Base-by-base conservation (phyloP, 2,329 filamentous ascomycete genomes). In the Trichoderma sp. region DNA sequence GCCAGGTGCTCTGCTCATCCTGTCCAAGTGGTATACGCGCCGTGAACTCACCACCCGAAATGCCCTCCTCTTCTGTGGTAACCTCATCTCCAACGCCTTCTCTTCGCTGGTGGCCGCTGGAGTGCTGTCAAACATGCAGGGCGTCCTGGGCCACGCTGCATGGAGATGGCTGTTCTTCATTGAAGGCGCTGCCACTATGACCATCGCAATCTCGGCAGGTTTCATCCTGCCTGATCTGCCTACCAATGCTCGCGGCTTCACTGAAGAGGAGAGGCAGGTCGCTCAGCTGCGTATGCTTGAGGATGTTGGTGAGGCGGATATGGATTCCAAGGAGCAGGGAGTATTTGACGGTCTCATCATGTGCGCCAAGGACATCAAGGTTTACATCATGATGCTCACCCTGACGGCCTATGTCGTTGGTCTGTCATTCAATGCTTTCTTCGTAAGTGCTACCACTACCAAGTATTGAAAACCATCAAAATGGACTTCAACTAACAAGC, bases 11-110 rank as follows among this genome's bases (percentile, higher is more conserved):
- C 83, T 91, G 12, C 83, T 91, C 57, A 88, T 91, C 59, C 83
- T 92, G 23, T 89, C 88, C 0, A 89, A 90, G 75, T 92, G 89
- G 86, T 92, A 92, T 79, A 91, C 89, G 1, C 84, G 88, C 62
- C 85, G 86, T 64, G 87, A 89, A 79, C 76, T 90, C 73, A 84
- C 85, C 15, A 80, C 81, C 68, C 81, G 87, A 66, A 88, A 89
- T 74, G 87, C 87, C 70, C 84, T 90, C 34, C 79, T 90, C 26
- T 90, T 89, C 79, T 87, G 87, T 73, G 87, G 87, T 2, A 88
- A 88, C 76, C 84, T 89, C 73, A 85, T 90, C 74, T 88, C 88
- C 59, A 88, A 88, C 62, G 87, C 87, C 67, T 90, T 90, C 75
- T 88, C 87, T 0, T 87, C 87, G 0, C 82, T 90, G 3, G 84